A percentile compares a stretch with the other conserved stretches of the same genome.
Conservation (phyloP, 495 filamentous ascomycete genomes). For the Elaphomyces granulatus region DNA sequence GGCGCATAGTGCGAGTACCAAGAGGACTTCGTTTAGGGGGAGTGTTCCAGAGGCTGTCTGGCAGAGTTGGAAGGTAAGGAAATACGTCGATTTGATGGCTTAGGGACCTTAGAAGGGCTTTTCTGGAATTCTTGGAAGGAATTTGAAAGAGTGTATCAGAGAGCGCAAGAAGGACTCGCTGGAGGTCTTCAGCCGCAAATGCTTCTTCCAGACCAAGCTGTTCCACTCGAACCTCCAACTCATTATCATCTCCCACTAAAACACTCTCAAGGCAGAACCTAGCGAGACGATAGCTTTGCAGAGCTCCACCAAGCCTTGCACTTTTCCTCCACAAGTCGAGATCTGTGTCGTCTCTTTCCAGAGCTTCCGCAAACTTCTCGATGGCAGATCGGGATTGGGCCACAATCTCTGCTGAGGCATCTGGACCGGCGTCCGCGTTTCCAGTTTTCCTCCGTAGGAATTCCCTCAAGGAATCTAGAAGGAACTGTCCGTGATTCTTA, state of each 20-base stretch:
- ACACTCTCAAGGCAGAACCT: slow-evolving; percentile 88
- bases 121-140: slow-evolving; percentile 50
- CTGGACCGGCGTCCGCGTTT: slow-evolving; percentile 22
- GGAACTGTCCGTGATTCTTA: slow-evolving; percentile 89
- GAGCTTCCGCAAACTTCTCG: slow-evolving; percentile 53
- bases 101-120: slow-evolving; percentile 47
- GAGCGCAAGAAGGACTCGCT: slow-evolving; percentile 47
- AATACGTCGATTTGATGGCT: slow-evolving; percentile 55
- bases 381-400: slow-evolving; percentile 29
- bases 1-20: slow-evolving; percentile 14
- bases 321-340: slow-evolving; percentile 86
- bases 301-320: slow-evolving; percentile 57
- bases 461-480: slow-evolving; percentile 56
- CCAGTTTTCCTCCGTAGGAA: slow-evolving; percentile 13
- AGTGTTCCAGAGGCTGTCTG: slow-evolving; percentile 19
- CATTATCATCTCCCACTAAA: slow-evolving; percentile 66
- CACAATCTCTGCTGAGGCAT: slow-evolving; percentile 16
- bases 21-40: slow-evolving; percentile 17
- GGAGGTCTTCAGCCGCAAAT: slow-evolving; percentile 67
- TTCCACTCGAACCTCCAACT: slow-evolving; percentile 53
- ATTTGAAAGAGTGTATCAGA: slow-evolving; percentile 57
- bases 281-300: slow-evolving; percentile 61
- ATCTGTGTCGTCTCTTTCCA: slow-evolving; percentile 85
- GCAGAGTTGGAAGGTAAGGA: slow-evolving; percentile 53
- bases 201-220: slow-evolving; percentile 73